Percentiles rank a stretch among this genome's conserved stretches.
phyloP scores from a whole-genome alignment of 106 monocot species.

The Narthecium ossifragum region DNA sequence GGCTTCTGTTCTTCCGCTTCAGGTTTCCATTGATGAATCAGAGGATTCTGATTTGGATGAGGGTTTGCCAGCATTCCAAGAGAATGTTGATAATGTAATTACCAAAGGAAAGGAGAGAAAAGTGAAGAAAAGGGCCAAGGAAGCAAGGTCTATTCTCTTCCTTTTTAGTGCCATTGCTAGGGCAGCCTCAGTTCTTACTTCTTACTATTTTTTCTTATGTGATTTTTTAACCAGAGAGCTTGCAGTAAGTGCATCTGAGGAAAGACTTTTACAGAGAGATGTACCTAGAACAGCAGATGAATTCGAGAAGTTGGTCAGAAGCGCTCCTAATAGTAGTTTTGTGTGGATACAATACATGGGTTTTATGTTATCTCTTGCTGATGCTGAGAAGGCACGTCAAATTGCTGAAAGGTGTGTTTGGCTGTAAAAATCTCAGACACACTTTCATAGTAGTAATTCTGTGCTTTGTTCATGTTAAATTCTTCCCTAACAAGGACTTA shows the following conservation, averaged over 20 bases:
- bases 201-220: slow-evolving; percentile 4
- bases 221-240: slow-evolving; percentile 48
- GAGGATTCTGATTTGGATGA: slow-evolving; percentile 45
- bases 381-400: slow-evolving; percentile 70
- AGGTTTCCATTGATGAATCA: slow-evolving; percentile 66
- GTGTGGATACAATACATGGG: slow-evolving; percentile 94
- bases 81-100: slow-evolving; percentile 6
- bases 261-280: slow-evolving; percentile 51
- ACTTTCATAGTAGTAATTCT: too few relatives aligned
- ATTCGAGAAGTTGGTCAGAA: slow-evolving; percentile 83
- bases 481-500: too few relatives aligned
- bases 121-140: slow-evolving; percentile 65
- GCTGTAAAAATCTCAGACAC: too few relatives aligned
- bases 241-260: slow-evolving; percentile 68
- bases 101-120: slow-evolving; percentile 30
- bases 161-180: not conserved
- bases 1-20: slow-evolving; percentile 60
- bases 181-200: too few relatives aligned
- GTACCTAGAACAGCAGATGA: slow-evolving; percentile 73
- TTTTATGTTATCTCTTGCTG: slow-evolving; percentile 58
- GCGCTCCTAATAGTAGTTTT: slow-evolving; percentile 86
- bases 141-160: slow-evolving; percentile 47
- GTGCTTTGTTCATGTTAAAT: too few relatives aligned
- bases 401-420: slow-evolving; percentile 76
- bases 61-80: slow-evolving; percentile 7